Base-by-base conservation (phyloP, 768 basidiomycete species). In the Sporobolomyces phaffii region DNA sequence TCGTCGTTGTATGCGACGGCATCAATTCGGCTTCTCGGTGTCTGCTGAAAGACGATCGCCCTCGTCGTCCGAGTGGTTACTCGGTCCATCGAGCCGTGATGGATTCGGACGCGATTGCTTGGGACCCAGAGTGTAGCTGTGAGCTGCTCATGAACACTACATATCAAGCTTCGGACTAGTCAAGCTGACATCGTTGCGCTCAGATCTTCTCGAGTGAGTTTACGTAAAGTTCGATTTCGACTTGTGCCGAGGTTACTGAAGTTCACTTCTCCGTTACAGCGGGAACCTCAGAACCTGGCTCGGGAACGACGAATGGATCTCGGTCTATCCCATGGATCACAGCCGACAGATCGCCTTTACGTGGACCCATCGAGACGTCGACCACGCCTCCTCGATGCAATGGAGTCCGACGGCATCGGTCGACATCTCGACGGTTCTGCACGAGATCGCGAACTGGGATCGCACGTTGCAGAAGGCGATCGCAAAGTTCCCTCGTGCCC, bases 271-370 rank as follows among this genome's bases (percentile, higher is more conserved):
- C 59, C 28, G 33, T 70, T 67, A n/a, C n/a, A 69, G 70, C 36
- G 68, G 72, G 6, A 51, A 48, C 24, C 61, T 68, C 14, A 49
- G 68, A 5, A 66, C 50, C 9, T 73, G 68, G 68, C 40, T 73
- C 18, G 72, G 65, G 0, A 6, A 43, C 0, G 62, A 73, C 36
- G 33, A 31, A 24, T 65, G 64, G 13, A 38, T 48, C 52, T 62
- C 64, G 47, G 33, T 58, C 28, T 61, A 57, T 24, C 64, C 72
- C 22, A 48, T 73, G 38, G 68, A 70, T 31, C 47, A 65, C 36
- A 56, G 60, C 5, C 53, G 49, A 15, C 56, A 51, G 0, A 60
- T 65, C 34, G 64, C 64, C 8, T 53, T 65, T 28, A 65, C 64
- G n/a, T 65, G 34, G 38, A 67, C 59, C 10, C 70, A 69, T 38